phyloP scores from a whole-genome alignment of 2,329 filamentous ascomycete species.

The Aspergillus fijiensis region DNA sequence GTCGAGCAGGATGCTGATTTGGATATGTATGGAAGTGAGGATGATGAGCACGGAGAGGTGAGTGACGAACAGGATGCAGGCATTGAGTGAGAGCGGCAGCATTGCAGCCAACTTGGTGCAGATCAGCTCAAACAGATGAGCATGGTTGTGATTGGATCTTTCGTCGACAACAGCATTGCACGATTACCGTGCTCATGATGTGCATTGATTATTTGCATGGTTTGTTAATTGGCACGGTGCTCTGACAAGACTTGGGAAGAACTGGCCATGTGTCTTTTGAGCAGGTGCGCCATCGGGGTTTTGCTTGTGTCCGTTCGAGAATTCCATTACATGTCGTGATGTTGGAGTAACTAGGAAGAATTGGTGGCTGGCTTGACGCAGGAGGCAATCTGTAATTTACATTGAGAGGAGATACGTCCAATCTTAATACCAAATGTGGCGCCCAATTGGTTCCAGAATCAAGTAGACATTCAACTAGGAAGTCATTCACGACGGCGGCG shows the following conservation, averaged over 20 bases:
- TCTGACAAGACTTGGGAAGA: background rate
- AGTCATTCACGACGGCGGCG: conserved; percentile 25
- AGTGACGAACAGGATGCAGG: conserved; percentile 9
- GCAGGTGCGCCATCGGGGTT: background rate
- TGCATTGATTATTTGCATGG: too few species aligned
- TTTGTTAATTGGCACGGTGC: too few species aligned
- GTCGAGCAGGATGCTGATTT: conserved; percentile 12
- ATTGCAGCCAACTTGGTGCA: too few species aligned
- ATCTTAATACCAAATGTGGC: background rate
- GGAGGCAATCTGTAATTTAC: conserved; percentile 3
- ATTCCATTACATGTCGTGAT: background rate
- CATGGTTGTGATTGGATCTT: too few species aligned
- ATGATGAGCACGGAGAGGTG: conserved; percentile 15
- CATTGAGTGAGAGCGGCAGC: background rate
- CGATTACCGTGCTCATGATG: too few species aligned
- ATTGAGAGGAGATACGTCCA: background rate
- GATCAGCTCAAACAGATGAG: too few species aligned
- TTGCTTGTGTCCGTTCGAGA: background rate
- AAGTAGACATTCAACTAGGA: background rate
- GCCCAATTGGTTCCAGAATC: background rate
- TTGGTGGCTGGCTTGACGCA: background rate
- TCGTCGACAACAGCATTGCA: too few species aligned
- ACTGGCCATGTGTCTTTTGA: background rate
- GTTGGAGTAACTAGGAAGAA: conserved; percentile 3
- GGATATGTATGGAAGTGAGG: conserved; percentile 24